Conservation (phyloP, 306 rosid genomes). For the Parietaria judaica region DNA sequence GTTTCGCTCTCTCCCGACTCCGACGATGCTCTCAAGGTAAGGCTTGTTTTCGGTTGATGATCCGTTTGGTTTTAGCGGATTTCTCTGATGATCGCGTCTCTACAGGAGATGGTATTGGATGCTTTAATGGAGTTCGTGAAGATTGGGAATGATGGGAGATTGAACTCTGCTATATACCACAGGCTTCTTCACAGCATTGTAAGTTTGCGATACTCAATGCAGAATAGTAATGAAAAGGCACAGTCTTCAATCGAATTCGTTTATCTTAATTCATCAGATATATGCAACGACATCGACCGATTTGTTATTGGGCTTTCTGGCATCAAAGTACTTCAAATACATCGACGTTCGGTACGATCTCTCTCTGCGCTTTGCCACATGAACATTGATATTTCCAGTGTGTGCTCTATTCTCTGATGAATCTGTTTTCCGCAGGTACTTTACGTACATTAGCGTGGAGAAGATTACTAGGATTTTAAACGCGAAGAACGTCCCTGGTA, state of each 20-base stretch:
- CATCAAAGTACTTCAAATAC: conserved; percentile 61
- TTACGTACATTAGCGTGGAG: conserved; percentile 71
- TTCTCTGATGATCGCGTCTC: not conserved
- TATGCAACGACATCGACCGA: conserved; percentile 21
- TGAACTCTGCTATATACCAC: conserved; percentile 75
- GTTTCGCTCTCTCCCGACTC: conserved; percentile 39
- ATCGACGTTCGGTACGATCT: conserved; percentile 69
- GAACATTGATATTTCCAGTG: not conserved
- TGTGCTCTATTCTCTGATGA: not conserved
- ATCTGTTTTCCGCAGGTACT: conserved; percentile 50
- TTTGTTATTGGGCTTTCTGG: conserved; percentile 49
- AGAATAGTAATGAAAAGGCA: not conserved
- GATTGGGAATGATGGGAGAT: conserved; percentile 52
- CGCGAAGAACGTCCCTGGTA: conserved; percentile 48
- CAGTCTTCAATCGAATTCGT: too few species aligned
- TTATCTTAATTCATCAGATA: conserved; percentile 29
- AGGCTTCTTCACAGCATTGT: conserved; percentile 55
- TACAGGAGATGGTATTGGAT: conserved; percentile 69
- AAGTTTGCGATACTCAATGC: conserved; percentile 17
- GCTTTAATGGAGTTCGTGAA: conserved; percentile 77
- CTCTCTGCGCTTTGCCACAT: not conserved
- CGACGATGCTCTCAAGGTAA: conserved; percentile 52
- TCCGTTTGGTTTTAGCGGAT: not conserved
- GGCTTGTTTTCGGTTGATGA: not conserved
- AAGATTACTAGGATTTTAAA: conserved; percentile 49